These are phyloP conservation scores for Sporothrix variecibatus DNA, from an alignment of 2,329 filamentous ascomycete genomes.

Conservation along the genomic window DNA sequence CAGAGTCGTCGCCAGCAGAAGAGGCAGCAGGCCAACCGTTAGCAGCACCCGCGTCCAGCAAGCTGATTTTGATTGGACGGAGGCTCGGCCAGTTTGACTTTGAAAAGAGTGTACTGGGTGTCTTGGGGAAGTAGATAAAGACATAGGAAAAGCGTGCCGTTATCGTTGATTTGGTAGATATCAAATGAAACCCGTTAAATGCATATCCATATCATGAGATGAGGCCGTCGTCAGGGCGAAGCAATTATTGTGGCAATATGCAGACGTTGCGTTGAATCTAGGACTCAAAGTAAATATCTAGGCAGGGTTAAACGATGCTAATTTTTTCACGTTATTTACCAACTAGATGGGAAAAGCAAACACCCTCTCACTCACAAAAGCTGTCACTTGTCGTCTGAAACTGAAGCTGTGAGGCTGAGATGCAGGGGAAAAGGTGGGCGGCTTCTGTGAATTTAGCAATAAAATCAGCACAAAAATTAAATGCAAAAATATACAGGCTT, in stretches of 20 bases:
- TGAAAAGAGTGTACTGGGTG: constrained; percentile 42
- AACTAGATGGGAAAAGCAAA: neutral
- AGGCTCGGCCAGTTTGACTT: constrained; percentile 56
- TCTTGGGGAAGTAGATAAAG: neutral
- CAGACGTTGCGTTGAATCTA: neutral
- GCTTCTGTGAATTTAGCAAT: neutral
- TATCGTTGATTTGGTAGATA: neutral
- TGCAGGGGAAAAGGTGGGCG: neutral
- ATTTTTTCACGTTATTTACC: no score
- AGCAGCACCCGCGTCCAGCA: constrained; percentile 45
- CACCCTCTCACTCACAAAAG: neutral
- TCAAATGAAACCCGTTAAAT: constrained; percentile 4
- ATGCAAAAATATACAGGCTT: neutral
- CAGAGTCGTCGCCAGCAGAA: constrained; percentile 36
- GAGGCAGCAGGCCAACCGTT: constrained; percentile 32
- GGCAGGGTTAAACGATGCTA: no score
- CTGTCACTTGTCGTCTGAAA: neutral
- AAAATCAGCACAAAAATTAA: neutral
- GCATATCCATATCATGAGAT: neutral
- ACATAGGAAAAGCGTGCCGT: neutral
- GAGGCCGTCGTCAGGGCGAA: neutral
- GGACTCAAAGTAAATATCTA: no score
- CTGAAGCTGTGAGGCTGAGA: constrained; percentile 15
- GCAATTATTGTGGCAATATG: neutral
- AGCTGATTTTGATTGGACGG: constrained; percentile 66